Evolutionary conservation across 208 protist species (phyloP), one percentile per base, ranked within the genome.

Genomic region (Trypanosomatidae sp.): DNA sequence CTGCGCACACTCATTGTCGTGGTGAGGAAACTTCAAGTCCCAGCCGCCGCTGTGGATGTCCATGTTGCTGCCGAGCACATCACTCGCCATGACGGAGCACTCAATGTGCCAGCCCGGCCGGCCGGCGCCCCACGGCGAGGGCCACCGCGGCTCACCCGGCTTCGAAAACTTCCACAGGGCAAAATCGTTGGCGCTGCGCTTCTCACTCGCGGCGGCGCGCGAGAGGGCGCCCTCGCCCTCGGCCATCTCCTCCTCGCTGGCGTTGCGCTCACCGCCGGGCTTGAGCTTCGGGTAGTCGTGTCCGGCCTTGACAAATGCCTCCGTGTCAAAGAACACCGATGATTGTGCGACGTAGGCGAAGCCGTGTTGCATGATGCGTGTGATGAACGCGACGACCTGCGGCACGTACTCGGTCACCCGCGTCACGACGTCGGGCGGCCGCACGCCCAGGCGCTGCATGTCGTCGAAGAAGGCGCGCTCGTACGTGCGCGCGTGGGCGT

Each of bases 41-140:
- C 84, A 87, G n/a, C 97, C 97, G 25, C 97, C 98, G 33, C 65
- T 67, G 70, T 99, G 97, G 45, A 99, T 91, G 67, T 99, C 97
- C 38, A 99, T 81, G 27, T 85, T 81, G 21, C 59, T 43, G 24
- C 95, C 94, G 6, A 98, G 62, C 2, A 97, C 56, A 47, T 93
- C 74, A 28, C 73, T 82, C 6, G 96, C 84, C 97, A 99, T 99
- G n/a, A 92, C 98, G 33, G 88, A 97, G 86, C 98, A 99, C 61
- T 99, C 98, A 63, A 99, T 99, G 67, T 99, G 98, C 98, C 98
- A 99, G 20, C 98, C 98, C 2, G 98, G 98, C 16, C 98, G 74
- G 18, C 98, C 98, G 2, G 54, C 46, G 33, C 94, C 91, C 79
- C 84, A 97, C 26, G 87, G 94, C 18, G 77, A 93, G 0, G 86